These are phyloP conservation scores for Bryoglossum gracile DNA, from an alignment of 495 filamentous ascomycete species.

Conservation along the genomic window DNA sequence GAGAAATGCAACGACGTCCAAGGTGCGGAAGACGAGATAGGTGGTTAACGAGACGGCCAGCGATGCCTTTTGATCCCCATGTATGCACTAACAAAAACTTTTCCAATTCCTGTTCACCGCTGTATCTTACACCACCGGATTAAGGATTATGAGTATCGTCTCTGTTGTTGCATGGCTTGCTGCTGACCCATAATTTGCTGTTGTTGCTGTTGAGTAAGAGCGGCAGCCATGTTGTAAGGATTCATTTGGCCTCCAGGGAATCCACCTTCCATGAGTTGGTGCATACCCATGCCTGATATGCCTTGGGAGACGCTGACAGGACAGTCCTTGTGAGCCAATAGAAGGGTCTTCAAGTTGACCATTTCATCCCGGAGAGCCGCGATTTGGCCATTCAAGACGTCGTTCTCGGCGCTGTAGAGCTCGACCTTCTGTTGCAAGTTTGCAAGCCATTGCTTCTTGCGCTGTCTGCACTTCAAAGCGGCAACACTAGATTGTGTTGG, in stretches of 20 bases:
- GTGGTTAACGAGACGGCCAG: too few species aligned
- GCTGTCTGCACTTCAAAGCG: slow-evolving; percentile 92
- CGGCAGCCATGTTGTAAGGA: slow-evolving; percentile 56
- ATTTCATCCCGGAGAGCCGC: slow-evolving; percentile 84
- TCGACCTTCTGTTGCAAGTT: slow-evolving; percentile 96
- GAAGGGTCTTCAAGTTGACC: slow-evolving; percentile 86
- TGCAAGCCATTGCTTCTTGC: slow-evolving; percentile 98
- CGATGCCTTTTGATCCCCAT: too few species aligned
- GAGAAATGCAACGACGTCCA: too few species aligned
- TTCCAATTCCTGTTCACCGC: too few species aligned
- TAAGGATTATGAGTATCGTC: too few species aligned
- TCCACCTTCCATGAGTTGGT: slow-evolving; percentile 46
- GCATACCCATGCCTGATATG: slow-evolving; percentile 60
- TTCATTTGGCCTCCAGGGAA: slow-evolving; percentile 45
- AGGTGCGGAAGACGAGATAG: too few species aligned
- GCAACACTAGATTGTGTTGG: slow-evolving; percentile 59
- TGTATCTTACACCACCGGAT: too few species aligned
- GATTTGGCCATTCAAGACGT: slow-evolving; percentile 76
- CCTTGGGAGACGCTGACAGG: slow-evolving; percentile 87
- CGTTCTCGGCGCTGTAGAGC: slow-evolving; percentile 83
- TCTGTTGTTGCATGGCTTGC: background rate
- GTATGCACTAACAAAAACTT: too few species aligned
- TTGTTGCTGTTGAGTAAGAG: slow-evolving; percentile 27
- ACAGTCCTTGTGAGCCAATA: slow-evolving; percentile 95
- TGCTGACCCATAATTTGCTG: slow-evolving; percentile 45